These are phyloP conservation scores for Ciborinia camelliae DNA, from an alignment of 2,329 filamentous ascomycete genomes.

Conservation along the genomic window DNA sequence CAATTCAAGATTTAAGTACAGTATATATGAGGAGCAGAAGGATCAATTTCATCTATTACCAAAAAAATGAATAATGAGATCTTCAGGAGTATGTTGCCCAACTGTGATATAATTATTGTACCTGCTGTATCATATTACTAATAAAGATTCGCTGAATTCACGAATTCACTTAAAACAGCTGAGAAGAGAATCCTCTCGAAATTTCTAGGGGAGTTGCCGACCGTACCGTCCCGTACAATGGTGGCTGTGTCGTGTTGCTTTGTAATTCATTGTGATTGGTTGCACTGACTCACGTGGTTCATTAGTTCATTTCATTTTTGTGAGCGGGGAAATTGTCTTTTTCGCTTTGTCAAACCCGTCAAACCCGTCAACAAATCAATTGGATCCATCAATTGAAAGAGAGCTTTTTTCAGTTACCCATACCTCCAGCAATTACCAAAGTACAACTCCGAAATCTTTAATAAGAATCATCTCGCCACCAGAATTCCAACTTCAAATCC, in stretches of 20 bases:
- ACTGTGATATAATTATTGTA: no score
- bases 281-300: background rate
- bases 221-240: no score
- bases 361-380: no score
- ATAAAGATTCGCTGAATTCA: no score
- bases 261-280: background rate
- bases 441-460: background rate
- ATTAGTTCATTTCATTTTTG: no score
- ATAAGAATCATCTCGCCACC: background rate
- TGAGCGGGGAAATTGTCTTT: background rate
- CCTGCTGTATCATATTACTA: background rate
- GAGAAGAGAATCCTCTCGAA: slow-evolving; percentile 6
- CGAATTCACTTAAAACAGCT: background rate
- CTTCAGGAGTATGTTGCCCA: background rate
- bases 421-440: background rate
- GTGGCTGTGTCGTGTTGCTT: background rate
- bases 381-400: no score
- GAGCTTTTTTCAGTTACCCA: background rate
- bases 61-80: background rate
- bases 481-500: background rate
- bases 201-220: background rate
- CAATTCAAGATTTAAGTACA: no score
- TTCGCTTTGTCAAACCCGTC: background rate
- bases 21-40: background rate
- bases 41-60: no score